These are phyloP conservation scores for Ilex paraguariensis DNA, from an alignment of 305 asterid genomes.

Conservation along the genomic window DNA sequence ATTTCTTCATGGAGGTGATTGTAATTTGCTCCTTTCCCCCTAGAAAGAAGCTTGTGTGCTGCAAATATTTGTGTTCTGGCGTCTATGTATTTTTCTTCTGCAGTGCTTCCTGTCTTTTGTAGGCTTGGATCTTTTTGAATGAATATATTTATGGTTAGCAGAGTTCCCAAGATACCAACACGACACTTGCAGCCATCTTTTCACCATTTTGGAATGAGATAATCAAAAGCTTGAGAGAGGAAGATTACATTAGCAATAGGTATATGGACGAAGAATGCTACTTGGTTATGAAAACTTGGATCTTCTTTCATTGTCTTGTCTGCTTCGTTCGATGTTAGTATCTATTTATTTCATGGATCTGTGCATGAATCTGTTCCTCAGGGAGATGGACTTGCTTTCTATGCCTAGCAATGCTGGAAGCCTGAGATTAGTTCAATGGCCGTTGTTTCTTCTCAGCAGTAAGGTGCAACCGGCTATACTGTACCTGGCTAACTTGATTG, in stretches of 20 bases:
- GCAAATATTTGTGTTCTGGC: no score
- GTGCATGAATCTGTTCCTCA: conserved; percentile 15
- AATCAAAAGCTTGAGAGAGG: conserved; percentile 94
- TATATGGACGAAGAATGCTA: conserved; percentile 21
- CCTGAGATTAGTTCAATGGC: conserved; percentile 94
- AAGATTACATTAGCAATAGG: conserved; percentile 96
- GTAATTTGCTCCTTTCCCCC: no score
- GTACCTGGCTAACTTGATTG: conserved; percentile 13
- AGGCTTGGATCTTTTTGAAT: conserved; percentile 8
- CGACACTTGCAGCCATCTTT: conserved; percentile 74
- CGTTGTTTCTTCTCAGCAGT: conserved; percentile 94
- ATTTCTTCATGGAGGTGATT: no score
- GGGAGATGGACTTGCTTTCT: conserved; percentile 98
- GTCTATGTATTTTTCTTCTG: neutral
- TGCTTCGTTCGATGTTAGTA: no score
- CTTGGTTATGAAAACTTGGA: conserved; percentile 2
- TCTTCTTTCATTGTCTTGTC: conserved; percentile 1
- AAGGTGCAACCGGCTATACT: conserved; percentile 51
- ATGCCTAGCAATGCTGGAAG: conserved; percentile 99
- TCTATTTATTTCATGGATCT: no score
- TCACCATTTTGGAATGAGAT: conserved; percentile 99
- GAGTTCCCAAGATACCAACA: conserved; percentile 60
- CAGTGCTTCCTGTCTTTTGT: conserved; percentile 4
- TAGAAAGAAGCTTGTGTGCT: no score
- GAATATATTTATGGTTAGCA: conserved; percentile 20